phyloP scores from a whole-genome alignment of 148 eudicot genomes.

The Mesembryanthemum crystallinum region DNA sequence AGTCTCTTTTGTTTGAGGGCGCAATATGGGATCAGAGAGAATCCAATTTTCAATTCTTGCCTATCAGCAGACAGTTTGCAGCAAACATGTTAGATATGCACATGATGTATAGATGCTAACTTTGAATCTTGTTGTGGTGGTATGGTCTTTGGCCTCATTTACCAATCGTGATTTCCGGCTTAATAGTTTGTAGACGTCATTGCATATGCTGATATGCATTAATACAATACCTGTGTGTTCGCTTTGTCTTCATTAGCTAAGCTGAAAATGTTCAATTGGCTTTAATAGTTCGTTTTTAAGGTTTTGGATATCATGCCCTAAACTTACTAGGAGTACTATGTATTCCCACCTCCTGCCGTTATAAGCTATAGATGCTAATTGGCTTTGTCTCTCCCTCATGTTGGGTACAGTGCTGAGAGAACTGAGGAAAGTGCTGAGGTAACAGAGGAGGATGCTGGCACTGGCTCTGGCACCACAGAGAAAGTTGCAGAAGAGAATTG shows the following conservation, averaged over 20 bases:
- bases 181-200: neutral
- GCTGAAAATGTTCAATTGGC: neutral
- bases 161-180: neutral
- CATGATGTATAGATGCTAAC: neutral
- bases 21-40: neutral
- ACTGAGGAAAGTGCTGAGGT: conserved; percentile 32
- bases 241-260: conserved; percentile 2
- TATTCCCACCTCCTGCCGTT: too few relatives aligned
- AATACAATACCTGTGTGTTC: neutral
- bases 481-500: conserved; percentile 38
- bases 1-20: neutral
- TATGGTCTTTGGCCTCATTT: neutral
- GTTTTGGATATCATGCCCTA: neutral
- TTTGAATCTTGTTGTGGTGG: neutral
- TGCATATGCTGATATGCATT: neutral
- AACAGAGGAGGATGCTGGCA: conserved; percentile 10
- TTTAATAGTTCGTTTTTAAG: too few relatives aligned
- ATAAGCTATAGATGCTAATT: neutral
- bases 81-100: neutral
- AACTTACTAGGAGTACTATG: too few relatives aligned
- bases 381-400: neutral
- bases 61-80: conserved; percentile 6
- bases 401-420: conserved; percentile 43
- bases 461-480: conserved; percentile 3
- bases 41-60: neutral